A percentile compares a stretch with the other conserved stretches of the same genome.
Evolutionary conservation across 495 filamentous ascomycete species (phyloP).

Genomic region (Ascodesmis nigricans): DNA sequence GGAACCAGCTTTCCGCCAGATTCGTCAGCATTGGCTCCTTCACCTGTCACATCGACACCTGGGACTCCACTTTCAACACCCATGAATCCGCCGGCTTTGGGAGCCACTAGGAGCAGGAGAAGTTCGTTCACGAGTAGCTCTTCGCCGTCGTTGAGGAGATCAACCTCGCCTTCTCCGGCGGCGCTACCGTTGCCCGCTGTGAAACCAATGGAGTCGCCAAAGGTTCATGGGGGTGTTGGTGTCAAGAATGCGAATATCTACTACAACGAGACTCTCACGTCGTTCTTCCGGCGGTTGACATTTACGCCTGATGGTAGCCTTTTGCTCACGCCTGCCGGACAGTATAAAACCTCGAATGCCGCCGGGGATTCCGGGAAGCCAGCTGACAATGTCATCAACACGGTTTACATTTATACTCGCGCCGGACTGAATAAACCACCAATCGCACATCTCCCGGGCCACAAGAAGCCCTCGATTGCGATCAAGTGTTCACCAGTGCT

Average conservation of each 20-base stretch:
- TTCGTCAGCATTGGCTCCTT: constrained; percentile 28
- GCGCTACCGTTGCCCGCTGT: constrained; percentile 78
- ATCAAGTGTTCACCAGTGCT: constrained; percentile 82
- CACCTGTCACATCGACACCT: constrained; percentile 74
- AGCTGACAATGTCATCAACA: constrained; percentile 76
- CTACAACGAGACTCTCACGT: constrained; percentile 91
- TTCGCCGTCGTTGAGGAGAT: constrained; percentile 59
- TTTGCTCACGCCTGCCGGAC: constrained; percentile 85
- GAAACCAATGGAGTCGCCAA: constrained; percentile 84
- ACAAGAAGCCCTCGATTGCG: constrained; percentile 95
- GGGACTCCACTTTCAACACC: constrained; percentile 84
- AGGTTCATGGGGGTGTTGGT: constrained; percentile 42
- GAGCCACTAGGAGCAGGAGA: constrained; percentile 66
- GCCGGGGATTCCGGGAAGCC: constrained; percentile 44
- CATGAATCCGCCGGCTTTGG: constrained; percentile 89
- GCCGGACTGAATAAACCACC: constrained; percentile 94
- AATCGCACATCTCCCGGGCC: constrained; percentile 88
- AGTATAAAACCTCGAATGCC: constrained; percentile 68
- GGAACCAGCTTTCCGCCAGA: constrained; percentile 22
- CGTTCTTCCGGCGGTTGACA: constrained; percentile 84
- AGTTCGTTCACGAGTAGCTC: constrained; percentile 94
- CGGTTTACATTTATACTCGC: constrained; percentile 92
- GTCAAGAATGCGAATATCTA: constrained; percentile 77
- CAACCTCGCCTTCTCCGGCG: constrained; percentile 86
- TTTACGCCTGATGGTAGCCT: constrained; percentile 92